Conservation (phyloP, 1,284 basidiomycete species). For the Apiotrichum montevideense region DNA sequence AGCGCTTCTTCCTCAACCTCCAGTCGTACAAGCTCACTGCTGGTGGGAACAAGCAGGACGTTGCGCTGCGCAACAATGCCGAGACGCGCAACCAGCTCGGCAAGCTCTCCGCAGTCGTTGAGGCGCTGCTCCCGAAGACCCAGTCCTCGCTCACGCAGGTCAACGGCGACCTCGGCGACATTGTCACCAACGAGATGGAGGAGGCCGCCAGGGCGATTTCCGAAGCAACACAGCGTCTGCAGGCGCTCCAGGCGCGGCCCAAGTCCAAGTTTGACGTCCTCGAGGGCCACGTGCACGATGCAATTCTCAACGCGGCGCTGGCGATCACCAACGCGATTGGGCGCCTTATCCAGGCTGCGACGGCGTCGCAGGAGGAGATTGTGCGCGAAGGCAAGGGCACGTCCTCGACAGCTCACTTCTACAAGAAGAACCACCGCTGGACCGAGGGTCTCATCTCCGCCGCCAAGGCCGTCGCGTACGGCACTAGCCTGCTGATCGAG, state of each 20-base stretch:
- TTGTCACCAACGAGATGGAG: slow-evolving; percentile 95
- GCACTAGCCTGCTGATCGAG: slow-evolving; percentile 95
- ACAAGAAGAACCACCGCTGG: slow-evolving; percentile 99
- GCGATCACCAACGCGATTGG: slow-evolving; percentile 93
- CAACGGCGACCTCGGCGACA: slow-evolving; percentile 90
- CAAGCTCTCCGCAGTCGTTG: slow-evolving; percentile 81
- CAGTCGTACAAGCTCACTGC: slow-evolving; percentile 89
- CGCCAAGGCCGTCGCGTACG: slow-evolving; percentile 94
- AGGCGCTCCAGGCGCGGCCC: slow-evolving; percentile 82
- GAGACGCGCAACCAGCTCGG: slow-evolving; percentile 73
- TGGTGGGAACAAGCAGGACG: slow-evolving; percentile 69
- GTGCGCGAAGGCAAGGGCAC: slow-evolving; percentile 91
- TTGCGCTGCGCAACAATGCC: slow-evolving; percentile 83
- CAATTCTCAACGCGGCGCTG: slow-evolving; percentile 86
- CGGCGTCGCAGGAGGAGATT: slow-evolving; percentile 96
- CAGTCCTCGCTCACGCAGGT: slow-evolving; percentile 67
- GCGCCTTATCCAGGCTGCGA: slow-evolving; percentile 90
- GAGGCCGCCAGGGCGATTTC: slow-evolving; percentile 91
- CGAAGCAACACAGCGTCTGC: slow-evolving; percentile 79
- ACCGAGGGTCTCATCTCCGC: slow-evolving; percentile 98
- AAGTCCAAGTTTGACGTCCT: slow-evolving; percentile 79
- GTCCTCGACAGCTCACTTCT: slow-evolving; percentile 90
- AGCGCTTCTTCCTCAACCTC: slow-evolving; percentile 90
- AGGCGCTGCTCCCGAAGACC: slow-evolving; percentile 78
- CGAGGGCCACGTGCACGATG: slow-evolving; percentile 95